Conservation (phyloP, 345 rosid species). For the Crucihimalaya himalaica region DNA sequence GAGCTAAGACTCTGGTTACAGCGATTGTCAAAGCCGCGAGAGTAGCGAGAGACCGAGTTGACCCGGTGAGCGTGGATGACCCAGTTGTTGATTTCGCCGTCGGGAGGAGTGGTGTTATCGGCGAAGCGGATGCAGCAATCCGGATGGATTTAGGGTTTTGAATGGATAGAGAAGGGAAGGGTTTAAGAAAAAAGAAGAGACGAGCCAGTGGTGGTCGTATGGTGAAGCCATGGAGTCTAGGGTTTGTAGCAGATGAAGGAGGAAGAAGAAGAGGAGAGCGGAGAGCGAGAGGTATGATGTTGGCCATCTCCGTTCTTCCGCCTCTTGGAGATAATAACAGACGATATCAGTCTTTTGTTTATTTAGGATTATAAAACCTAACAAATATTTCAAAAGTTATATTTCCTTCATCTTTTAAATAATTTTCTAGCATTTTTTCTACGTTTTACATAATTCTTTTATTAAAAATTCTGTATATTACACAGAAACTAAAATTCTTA, state of each 20-base stretch:
- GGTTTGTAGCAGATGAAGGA: background rate
- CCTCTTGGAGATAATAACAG: conserved; percentile 19
- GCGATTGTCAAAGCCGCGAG: conserved; percentile 26
- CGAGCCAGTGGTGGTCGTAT: background rate
- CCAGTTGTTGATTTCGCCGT: background rate
- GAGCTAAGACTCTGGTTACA: background rate
- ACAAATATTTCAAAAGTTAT: background rate
- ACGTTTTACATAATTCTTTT: background rate
- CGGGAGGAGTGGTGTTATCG: background rate
- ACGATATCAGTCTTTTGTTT: conserved; percentile 2
- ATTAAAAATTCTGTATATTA: background rate
- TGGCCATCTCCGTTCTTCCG: conserved; percentile 28
- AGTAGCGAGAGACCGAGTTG: conserved; percentile 31
- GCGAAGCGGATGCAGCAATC: conserved; percentile 8
- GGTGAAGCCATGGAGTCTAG: conserved; percentile 24
- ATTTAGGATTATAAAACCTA: background rate
- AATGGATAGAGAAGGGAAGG: conserved; percentile 1
- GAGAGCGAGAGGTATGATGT: conserved; percentile 7
- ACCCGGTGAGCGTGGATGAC: conserved; percentile 16
- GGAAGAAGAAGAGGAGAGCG: background rate
- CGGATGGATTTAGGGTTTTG: conserved; percentile 22
- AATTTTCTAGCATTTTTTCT: too few relatives aligned
- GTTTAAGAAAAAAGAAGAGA: conserved; percentile 1
- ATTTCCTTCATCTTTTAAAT: background rate
- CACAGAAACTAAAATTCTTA: background rate